These are phyloP conservation scores for Ogataea philodendri DNA, from an alignment of 805 yeast genomes.

Conservation along the genomic window DNA sequence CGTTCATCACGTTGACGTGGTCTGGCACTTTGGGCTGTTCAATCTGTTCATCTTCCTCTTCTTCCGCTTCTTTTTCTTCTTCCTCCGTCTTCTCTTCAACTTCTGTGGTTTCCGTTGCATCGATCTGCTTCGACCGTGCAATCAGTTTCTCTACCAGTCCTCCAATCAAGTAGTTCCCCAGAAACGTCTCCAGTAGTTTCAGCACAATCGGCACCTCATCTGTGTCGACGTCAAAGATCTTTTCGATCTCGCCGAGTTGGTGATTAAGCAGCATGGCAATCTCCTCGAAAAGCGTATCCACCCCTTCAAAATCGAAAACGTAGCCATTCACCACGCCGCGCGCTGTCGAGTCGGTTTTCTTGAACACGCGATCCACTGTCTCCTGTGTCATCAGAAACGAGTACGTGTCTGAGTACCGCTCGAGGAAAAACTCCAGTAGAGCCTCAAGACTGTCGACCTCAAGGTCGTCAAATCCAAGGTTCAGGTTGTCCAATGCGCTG, in stretches of 20 bases:
- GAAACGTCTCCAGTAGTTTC: constrained; percentile 35
- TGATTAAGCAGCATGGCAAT: constrained; percentile 21
- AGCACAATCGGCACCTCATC: constrained; percentile 36
- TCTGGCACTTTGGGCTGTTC: too few species aligned
- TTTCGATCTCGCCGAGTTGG: constrained; percentile 31
- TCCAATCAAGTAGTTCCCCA: constrained; percentile 36
- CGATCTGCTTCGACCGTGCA: constrained; percentile 35
- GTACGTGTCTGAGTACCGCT: constrained; percentile 31
- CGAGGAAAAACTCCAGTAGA: constrained; percentile 34
- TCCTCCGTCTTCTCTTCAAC: constrained; percentile 1
- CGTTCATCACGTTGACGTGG: constrained; percentile 34
- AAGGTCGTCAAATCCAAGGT: constrained; percentile 30
- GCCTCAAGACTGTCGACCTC: constrained; percentile 37
- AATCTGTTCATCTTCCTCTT: constrained; percentile 4
- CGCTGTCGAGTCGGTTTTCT: constrained; percentile 5
- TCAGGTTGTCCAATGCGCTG: constrained; percentile 25
- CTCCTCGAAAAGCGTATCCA: constrained; percentile 27
- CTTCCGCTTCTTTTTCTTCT: neutral
- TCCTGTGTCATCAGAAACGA: constrained; percentile 25
- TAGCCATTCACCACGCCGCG: constrained; percentile 34
- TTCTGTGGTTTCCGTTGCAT: constrained; percentile 17
- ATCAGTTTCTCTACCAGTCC: constrained; percentile 35
- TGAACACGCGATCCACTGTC: constrained; percentile 22
- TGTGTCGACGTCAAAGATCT: constrained; percentile 26
- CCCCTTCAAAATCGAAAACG: constrained; percentile 21